A percentile compares a stretch with the other conserved stretches of the same genome.
Evolutionary conservation across 2,329 filamentous ascomycete species (phyloP).

Genomic region (Aspergillus sojae): DNA sequence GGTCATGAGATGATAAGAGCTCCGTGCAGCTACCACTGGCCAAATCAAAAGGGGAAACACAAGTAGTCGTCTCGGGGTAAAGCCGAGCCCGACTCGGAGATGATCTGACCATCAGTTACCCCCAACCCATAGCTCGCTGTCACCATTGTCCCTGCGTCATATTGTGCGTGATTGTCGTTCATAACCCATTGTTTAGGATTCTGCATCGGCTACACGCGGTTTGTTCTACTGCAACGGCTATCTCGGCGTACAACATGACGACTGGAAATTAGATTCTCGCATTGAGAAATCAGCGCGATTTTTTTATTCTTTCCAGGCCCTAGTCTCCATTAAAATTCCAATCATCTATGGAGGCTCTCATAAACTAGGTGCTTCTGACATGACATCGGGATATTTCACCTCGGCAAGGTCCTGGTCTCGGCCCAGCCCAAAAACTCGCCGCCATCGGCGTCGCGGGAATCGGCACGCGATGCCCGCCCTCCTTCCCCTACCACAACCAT

Average conservation of each 20-base stretch:
- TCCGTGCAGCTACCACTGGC: neutral
- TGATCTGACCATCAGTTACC: conserved; percentile 1
- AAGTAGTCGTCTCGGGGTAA: neutral
- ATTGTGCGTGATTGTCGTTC: neutral
- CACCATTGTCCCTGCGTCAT: conserved; percentile 4
- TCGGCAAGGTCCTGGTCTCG: conserved; percentile 14
- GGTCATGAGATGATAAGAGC: neutral
- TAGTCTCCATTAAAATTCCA: neutral
- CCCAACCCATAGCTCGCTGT: neutral
- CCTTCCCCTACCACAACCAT: neutral
- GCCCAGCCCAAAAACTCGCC: conserved; percentile 14
- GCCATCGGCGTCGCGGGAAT: conserved; percentile 23
- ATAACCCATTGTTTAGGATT: neutral
- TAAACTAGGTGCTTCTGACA: neutral
- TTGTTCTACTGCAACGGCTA: neutral
- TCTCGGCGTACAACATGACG: neutral
- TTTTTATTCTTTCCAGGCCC: neutral
- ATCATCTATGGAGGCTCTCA: neutral
- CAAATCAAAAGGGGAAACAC: neutral
- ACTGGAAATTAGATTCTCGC: neutral
- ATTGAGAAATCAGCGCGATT: neutral
- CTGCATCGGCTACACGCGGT: neutral
- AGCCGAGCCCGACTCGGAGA: conserved; percentile 1
- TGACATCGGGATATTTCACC: conserved; percentile 10
- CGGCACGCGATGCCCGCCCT: conserved; percentile 22